These are phyloP conservation scores for Calonectria hawksworthii DNA, from an alignment of 2,329 filamentous ascomycete genomes.

Conservation along the genomic window DNA sequence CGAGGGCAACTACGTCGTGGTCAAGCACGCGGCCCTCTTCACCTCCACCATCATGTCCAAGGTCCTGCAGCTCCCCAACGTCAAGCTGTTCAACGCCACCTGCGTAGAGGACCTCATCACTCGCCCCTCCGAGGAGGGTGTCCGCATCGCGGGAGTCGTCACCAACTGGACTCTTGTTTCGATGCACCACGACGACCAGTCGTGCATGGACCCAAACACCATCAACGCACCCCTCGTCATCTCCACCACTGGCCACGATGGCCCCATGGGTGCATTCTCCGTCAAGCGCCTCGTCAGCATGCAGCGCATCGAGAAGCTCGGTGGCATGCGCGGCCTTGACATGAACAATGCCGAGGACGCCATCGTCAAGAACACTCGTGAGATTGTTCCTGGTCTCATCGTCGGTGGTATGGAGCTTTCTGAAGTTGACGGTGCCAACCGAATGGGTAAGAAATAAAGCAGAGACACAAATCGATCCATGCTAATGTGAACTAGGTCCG, in stretches of 20 bases:
- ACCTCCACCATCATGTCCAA: constrained; percentile 88
- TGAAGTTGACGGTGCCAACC: constrained; percentile 91
- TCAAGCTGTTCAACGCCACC: constrained; percentile 97
- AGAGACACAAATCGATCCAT: neutral
- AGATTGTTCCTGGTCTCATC: constrained; percentile 89
- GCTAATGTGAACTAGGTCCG: constrained; percentile 61
- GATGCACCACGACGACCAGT: constrained; percentile 90
- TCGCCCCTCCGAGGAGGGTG: constrained; percentile 67
- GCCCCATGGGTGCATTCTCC: constrained; percentile 89
- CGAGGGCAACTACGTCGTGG: constrained; percentile 89
- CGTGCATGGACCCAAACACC: constrained; percentile 97
- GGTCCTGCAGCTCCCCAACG: constrained; percentile 87
- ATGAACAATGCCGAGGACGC: constrained; percentile 94
- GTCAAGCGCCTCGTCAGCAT: constrained; percentile 94
- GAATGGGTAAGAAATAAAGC: constrained; percentile 74
- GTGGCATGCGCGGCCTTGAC: constrained; percentile 93
- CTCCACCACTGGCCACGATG: constrained; percentile 92
- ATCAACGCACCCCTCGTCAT: constrained; percentile 93
- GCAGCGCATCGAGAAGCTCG: constrained; percentile 85
- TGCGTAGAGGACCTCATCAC: constrained; percentile 94
- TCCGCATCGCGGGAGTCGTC: constrained; percentile 89
- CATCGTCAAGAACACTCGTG: constrained; percentile 91
- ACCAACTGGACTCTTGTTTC: constrained; percentile 96
- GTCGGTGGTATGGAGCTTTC: constrained; percentile 96
- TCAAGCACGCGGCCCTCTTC: constrained; percentile 94